Base-by-base conservation (phyloP, 2,329 filamentous ascomycete genomes). In the Calcarisporium arbuscula region DNA sequence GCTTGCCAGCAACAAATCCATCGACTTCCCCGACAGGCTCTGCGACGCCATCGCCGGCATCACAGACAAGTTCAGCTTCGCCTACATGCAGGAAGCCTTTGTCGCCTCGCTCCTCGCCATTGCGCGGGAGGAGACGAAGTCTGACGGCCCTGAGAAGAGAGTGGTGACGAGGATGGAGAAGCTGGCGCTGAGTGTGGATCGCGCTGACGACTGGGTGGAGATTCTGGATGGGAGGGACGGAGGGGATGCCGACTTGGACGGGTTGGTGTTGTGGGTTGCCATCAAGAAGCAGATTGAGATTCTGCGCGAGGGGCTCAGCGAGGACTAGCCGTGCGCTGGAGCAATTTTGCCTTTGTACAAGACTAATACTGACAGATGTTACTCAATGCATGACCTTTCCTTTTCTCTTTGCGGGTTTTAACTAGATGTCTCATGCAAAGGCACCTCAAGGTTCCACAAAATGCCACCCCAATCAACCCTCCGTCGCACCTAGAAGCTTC, bases 11-110 rank as follows among this genome's bases (percentile, higher is more conserved):
- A 80, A 78, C 52, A 61, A 73, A 40, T 64, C 70, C 8, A 60
- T 83, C 26, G 68, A 74, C 6, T 40, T 83, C 45, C 77, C 77
- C 0, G 65, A 74, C 48, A 60, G 64, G 40, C 62, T 83, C 5
- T 76, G 71, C 49, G 48, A 51, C 1, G 68, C 71, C n/a, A 70
- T 82, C 40, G 78, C 79, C 4, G 64, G 65, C 8, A 77, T 81
- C 40, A 83, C 77, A 1, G 57, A 72, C 18, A 67, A 67, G n/a
- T 83, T 83, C 54, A 79, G 74, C 44, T 83, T 83, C 50, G 79
- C 79, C 0, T 83, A 82, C 49, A 70, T 83, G 54, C 78, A 84
- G 49, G 80, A 83, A 52, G 78, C 75, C 0, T 83, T 83, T 49
- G 74, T 83, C 1, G 76, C 77, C 1, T 68, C 73, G 3, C 50